A percentile compares a stretch with the other conserved stretches of the same genome.
These are phyloP conservation scores for Amborella trichopoda DNA, from an alignment of 164 flowering plant species.

Conservation along the genomic window DNA sequence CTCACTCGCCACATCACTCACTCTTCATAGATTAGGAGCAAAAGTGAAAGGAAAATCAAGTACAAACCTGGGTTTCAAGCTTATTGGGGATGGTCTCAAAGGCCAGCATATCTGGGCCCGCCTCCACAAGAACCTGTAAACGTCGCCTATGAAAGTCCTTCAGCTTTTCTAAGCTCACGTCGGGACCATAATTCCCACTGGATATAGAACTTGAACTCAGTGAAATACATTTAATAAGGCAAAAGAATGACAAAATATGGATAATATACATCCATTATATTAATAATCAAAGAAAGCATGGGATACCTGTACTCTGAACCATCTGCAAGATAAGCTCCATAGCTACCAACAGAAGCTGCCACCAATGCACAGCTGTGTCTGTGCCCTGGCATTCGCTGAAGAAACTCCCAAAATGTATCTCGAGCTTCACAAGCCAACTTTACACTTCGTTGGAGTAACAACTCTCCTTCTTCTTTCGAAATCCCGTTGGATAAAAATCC, in stretches of 20 bases:
- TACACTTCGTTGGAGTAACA: slow-evolving; percentile 51
- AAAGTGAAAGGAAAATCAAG: no score
- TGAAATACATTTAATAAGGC: no score
- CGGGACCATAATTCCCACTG: slow-evolving; percentile 69
- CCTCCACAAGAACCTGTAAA: slow-evolving; percentile 64
- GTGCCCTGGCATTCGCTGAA: slow-evolving; percentile 13
- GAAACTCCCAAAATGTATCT: slow-evolving; percentile 54
- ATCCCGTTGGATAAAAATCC: slow-evolving; percentile 74
- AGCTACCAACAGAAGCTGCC: slow-evolving; percentile 94
- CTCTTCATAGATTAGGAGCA: no score
- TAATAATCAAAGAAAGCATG: no score
- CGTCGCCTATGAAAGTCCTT: slow-evolving; percentile 84
- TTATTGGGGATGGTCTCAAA: slow-evolving; percentile 95
- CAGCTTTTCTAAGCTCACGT: slow-evolving; percentile 50
- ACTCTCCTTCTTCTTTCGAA: slow-evolving; percentile 51
- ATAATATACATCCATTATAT: no score
- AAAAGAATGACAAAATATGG: no score
- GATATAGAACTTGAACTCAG: no score
- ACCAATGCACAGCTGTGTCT: slow-evolving; percentile 52
- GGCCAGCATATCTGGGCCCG: slow-evolving; percentile 76
- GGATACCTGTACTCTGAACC: slow-evolving; percentile 88
- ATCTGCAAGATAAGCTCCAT: slow-evolving; percentile 97
- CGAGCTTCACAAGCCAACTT: slow-evolving; percentile 69
- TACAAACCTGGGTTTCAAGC: slow-evolving; percentile 79
- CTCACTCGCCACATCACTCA: no score